Percentiles rank a stretch among this genome's conserved stretches.
Conservation (phyloP, 257 asterid genomes). For the Solanum sejunctum region DNA sequence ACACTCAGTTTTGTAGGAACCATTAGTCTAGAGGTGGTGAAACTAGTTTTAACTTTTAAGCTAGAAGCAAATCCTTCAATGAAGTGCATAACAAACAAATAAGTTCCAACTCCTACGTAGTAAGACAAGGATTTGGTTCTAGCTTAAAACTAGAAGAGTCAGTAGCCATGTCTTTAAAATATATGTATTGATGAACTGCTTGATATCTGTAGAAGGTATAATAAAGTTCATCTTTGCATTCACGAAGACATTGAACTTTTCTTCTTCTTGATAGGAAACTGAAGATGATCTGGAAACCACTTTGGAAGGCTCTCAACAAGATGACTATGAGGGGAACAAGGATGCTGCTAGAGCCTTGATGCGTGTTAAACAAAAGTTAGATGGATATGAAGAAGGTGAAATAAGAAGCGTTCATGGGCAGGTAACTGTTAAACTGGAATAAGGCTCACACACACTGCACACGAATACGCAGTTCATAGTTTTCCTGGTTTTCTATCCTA, state of each 20-base stretch:
- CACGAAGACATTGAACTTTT: not conserved
- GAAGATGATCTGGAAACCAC: constrained; percentile 64
- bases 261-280: constrained; percentile 34
- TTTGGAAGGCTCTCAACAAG: constrained; percentile 65
- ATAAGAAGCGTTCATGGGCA: constrained; percentile 91
- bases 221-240: not conserved
- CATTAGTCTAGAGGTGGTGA: not conserved
- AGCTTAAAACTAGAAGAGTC: not conserved
- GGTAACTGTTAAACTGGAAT: constrained; percentile 27
- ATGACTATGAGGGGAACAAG: constrained; percentile 79
- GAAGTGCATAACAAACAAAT: not conserved
- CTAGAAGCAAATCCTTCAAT: not conserved
- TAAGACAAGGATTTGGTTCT: not conserved
- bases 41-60: not conserved
- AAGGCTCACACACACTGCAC: not conserved
- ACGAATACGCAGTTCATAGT: not conserved
- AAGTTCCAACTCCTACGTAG: not conserved
- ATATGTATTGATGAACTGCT: not conserved
- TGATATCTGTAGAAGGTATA: not conserved
- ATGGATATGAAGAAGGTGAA: constrained; percentile 98
- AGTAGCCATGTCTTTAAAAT: not conserved
- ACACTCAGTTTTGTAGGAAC: not conserved
- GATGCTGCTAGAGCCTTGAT: constrained; percentile 97
- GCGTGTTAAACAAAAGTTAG: constrained; percentile 97
- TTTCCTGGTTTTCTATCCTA: not conserved